These are phyloP conservation scores for Solanum stenotomum DNA, from an alignment of 257 asterid genomes.

Conservation along the genomic window DNA sequence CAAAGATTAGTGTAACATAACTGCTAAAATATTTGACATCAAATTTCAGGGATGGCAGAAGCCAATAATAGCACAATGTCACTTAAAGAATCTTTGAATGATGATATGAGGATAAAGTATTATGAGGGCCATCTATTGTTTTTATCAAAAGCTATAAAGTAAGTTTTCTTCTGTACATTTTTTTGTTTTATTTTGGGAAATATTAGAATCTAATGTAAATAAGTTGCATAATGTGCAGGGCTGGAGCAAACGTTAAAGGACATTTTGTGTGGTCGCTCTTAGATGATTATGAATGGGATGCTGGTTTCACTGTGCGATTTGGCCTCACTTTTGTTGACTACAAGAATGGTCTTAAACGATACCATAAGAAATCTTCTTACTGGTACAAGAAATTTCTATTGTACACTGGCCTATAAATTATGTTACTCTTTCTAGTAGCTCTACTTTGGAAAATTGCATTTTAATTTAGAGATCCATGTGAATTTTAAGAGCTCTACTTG, in stretches of 20 bases:
- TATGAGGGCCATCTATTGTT: constrained; percentile 15
- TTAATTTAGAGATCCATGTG: not conserved
- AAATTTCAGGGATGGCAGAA: constrained; percentile 14
- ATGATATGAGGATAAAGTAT: constrained; percentile 7
- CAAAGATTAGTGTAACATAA: not conserved
- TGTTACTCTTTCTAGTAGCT: not conserved
- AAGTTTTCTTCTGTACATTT: not conserved
- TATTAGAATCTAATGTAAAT: no score
- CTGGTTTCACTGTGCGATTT: constrained; percentile 16
- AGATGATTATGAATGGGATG: constrained; percentile 24
- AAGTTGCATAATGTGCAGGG: constrained; percentile 1
- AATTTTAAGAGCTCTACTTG: not conserved
- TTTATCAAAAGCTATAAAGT: constrained; percentile 15
- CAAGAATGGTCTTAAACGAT: constrained; percentile 7
- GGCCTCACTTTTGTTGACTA: constrained; percentile 14
- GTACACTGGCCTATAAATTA: not conserved
- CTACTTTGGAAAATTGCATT: not conserved
- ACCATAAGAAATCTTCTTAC: constrained; percentile 8
- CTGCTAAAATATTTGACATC: not conserved
- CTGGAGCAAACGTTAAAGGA: constrained; percentile 19
- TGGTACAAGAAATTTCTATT: constrained; percentile 18
- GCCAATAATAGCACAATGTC: constrained; percentile 5
- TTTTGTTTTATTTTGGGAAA: not conserved
- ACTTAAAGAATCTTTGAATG: constrained; percentile 11
- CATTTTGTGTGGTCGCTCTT: constrained; percentile 17